phyloP scores from a whole-genome alignment of 352 stramenopile species.

The Globisporangium alternatum region DNA sequence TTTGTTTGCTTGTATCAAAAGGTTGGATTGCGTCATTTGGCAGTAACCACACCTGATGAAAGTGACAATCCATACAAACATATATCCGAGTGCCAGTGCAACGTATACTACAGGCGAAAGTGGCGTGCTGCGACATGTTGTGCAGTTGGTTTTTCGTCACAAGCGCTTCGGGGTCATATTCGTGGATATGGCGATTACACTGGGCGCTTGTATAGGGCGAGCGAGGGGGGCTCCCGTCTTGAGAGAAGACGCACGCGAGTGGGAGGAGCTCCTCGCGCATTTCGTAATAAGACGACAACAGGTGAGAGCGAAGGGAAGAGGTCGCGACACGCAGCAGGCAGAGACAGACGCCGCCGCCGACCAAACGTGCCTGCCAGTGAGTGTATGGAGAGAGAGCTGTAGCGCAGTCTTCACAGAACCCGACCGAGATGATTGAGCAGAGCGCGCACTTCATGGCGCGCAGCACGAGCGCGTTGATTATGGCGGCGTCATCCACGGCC shows the following conservation, averaged over 20 bases:
- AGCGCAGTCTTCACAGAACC: background rate
- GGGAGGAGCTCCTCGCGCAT: background rate
- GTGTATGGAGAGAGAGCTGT: constrained; percentile 6
- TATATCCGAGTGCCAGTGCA: background rate
- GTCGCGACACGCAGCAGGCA: background rate
- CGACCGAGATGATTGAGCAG: constrained; percentile 15
- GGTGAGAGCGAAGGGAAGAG: background rate
- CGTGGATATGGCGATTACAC: constrained; percentile 7
- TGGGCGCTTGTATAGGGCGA: background rate
- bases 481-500: constrained; percentile 1
- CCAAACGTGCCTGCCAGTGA: background rate
- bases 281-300: constrained; percentile 6
- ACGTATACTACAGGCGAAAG: background rate
- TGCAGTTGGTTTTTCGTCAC: constrained; percentile 5
- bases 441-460: constrained; percentile 10
- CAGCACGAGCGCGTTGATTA: constrained; percentile 4
- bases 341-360: background rate
- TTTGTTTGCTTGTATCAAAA: too few relatives aligned
- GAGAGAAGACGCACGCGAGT: background rate
- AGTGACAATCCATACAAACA: background rate
- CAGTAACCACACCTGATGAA: background rate
- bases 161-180: background rate
- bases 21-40: background rate
- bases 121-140: constrained; percentile 3
- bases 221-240: background rate